A percentile compares a stretch with the other conserved stretches of the same genome.
phyloP scores from a whole-genome alignment of 2,329 filamentous ascomycete genomes.

The Scorias spongiosa region DNA sequence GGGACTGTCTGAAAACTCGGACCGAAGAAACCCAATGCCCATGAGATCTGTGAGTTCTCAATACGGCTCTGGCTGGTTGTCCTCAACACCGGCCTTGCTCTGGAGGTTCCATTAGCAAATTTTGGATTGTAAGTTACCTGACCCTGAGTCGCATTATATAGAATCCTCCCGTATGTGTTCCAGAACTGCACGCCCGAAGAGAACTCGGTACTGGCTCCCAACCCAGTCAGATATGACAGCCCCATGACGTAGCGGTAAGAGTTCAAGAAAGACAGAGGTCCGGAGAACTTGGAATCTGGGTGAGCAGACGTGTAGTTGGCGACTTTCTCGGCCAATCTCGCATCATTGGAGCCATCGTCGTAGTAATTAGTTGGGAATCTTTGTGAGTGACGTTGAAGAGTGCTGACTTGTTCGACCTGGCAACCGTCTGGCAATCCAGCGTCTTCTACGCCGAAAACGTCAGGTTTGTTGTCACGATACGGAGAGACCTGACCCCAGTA shows the following conservation, averaged over 20 bases:
- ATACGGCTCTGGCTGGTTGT: conserved; percentile 41
- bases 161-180: conserved; percentile 38
- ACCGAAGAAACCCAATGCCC: conserved; percentile 39
- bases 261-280: conserved; percentile 39
- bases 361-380: conserved; percentile 33
- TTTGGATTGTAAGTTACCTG: conserved; percentile 35
- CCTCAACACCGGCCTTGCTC: conserved; percentile 35
- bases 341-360: conserved; percentile 36
- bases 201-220: conserved; percentile 37
- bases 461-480: conserved; percentile 31
- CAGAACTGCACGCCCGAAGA: conserved; percentile 36
- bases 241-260: conserved; percentile 34
- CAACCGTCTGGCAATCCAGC: conserved; percentile 38
- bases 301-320: conserved; percentile 28
- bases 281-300: conserved; percentile 23
- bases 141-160: conserved; percentile 35
- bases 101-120: conserved; percentile 32
- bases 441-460: conserved; percentile 32
- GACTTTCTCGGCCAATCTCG: conserved; percentile 34
- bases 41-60: conserved; percentile 38
- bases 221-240: conserved; percentile 30
- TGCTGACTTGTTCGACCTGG: conserved; percentile 39
- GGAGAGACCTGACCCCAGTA: conserved; percentile 35
- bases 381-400: conserved; percentile 40
- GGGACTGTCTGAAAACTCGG: conserved; percentile 27